These are phyloP conservation scores for Fusarium nematophilum DNA, from an alignment of 2,329 filamentous ascomycete species.

Conservation along the genomic window DNA sequence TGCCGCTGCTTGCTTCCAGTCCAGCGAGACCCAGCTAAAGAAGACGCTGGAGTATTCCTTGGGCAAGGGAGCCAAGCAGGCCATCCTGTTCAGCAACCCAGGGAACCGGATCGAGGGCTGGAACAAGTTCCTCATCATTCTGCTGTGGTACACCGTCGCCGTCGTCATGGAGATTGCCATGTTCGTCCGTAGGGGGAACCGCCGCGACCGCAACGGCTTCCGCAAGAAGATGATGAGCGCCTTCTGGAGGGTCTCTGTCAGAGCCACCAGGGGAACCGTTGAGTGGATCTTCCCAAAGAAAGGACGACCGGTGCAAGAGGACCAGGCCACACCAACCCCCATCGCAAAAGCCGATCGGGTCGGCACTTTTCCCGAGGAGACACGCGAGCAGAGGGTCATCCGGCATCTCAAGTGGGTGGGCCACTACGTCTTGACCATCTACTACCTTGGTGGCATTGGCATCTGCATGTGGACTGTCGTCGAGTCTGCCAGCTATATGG, in stretches of 20 bases:
- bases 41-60: neutral
- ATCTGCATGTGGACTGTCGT: constrained; percentile 19
- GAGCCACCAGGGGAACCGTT: neutral
- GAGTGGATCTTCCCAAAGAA: neutral
- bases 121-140: constrained; percentile 19
- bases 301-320: neutral
- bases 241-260: neutral
- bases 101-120: constrained; percentile 22
- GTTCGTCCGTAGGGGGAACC: constrained; percentile 17
- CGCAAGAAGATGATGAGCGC: neutral
- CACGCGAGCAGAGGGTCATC: neutral
- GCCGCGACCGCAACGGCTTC: constrained; percentile 2
- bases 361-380: neutral
- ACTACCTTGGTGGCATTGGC: constrained; percentile 6
- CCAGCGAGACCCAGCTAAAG: constrained; percentile 2
- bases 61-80: neutral
- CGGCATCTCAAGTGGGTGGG: constrained; percentile 7
- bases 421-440: constrained; percentile 10
- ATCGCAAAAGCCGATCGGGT: neutral
- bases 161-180: constrained; percentile 10
- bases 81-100: constrained; percentile 3
- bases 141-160: constrained; percentile 14
- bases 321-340: neutral
- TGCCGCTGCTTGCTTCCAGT: constrained; percentile 19
- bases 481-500: constrained; percentile 11